These are phyloP conservation scores for Brachypodium distachyon DNA, from an alignment of 202 grass and related monocot species.

Conservation along the genomic window DNA sequence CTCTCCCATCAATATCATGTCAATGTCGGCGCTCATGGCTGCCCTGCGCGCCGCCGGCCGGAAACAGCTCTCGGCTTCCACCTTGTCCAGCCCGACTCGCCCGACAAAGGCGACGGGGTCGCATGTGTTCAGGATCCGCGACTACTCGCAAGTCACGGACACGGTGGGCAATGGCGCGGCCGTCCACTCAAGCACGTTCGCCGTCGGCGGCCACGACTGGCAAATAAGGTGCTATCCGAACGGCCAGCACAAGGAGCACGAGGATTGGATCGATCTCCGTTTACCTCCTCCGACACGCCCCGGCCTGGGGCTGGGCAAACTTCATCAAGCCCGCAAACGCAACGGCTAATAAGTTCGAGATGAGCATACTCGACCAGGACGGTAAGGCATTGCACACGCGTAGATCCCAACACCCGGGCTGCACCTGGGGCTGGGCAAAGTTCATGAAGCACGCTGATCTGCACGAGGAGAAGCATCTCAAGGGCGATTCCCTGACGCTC, in stretches of 20 bases:
- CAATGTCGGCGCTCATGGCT: not conserved
- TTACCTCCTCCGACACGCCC: too few species aligned
- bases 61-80: not conserved
- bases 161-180: not conserved
- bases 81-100: too few species aligned
- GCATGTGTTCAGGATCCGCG: not conserved
- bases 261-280: too few species aligned
- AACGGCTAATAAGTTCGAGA: not conserved
- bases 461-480: not conserved
- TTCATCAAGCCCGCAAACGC: too few species aligned
- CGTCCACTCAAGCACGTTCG: not conserved
- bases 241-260: not conserved
- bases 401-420: too few species aligned
- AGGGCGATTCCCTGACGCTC: not conserved
- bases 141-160: not conserved
- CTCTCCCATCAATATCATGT: not conserved
- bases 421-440: too few species aligned
- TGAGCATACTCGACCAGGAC: not conserved
- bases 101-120: not conserved
- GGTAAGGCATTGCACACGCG: not conserved
- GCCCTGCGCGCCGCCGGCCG: not conserved
- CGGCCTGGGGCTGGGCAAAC: too few species aligned
- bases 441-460: not conserved
- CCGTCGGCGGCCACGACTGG: not conserved
- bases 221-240: not conserved